A percentile compares a stretch with the other conserved stretches of the same genome.
Conservation (phyloP, 78 protist genomes). For the Dictyostelium citrinum region DNA sequence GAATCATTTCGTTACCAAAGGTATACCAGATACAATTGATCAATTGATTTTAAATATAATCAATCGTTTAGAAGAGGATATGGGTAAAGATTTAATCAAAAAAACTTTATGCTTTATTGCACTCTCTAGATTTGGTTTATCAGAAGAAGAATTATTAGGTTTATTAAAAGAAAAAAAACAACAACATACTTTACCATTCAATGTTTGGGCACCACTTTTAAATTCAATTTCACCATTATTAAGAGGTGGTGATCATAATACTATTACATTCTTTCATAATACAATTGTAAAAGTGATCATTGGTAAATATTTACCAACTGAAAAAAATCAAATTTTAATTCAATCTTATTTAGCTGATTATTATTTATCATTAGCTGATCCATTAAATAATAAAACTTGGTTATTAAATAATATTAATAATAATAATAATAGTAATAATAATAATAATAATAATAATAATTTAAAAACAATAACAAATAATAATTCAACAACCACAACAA, state of each 20-base stretch:
- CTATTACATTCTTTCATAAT: conserved; percentile 41
- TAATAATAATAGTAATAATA: background rate
- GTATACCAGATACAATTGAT: conserved; percentile 55
- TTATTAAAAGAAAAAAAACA: conserved; percentile 24
- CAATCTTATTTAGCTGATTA: conserved; percentile 29
- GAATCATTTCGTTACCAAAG: background rate
- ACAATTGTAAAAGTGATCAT: conserved; percentile 27
- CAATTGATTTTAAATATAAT: conserved; percentile 14
- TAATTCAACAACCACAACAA: too few species aligned
- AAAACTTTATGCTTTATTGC: conserved; percentile 63
- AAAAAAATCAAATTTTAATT: conserved; percentile 7
- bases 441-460: background rate
- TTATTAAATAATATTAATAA: background rate
- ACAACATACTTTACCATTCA: conserved; percentile 22
- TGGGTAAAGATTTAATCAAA: conserved; percentile 51
- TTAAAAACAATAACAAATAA: too few species aligned
- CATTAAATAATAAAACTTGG: background rate
- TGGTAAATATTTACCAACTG: conserved; percentile 30
- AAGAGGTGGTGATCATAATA: background rate
- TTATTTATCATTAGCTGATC: conserved; percentile 10
- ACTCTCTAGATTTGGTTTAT: conserved; percentile 26
- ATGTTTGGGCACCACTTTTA: conserved; percentile 59
- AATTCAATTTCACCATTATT: background rate
- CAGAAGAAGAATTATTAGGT: conserved; percentile 26
- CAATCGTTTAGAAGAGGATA: conserved; percentile 40